Percentiles rank a stretch among this genome's conserved stretches.
Conservation (phyloP, 2,329 filamentous ascomycete species). For the Fusarium tjaetaba region DNA sequence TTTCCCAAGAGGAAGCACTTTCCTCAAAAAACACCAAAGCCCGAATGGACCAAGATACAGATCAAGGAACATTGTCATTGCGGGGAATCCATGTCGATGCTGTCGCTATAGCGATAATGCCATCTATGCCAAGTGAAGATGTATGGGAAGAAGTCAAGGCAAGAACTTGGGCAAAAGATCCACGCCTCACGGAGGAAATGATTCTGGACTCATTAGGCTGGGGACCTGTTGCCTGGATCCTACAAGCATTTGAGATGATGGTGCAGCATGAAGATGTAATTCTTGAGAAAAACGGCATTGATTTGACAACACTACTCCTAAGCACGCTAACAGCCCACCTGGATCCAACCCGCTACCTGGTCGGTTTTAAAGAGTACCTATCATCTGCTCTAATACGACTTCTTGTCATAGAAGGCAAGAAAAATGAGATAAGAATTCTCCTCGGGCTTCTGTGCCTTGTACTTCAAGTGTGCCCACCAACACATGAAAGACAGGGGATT, state of each 20-base stretch:
- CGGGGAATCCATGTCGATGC: not conserved
- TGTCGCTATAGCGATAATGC: too few relatives aligned
- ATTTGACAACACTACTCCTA: not conserved
- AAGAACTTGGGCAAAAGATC: fast-evolving
- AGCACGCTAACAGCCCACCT: fast-evolving
- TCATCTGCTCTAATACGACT: not conserved
- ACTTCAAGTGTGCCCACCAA: fast-evolving
- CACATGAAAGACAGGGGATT: fast-evolving
- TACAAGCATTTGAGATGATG: not conserved
- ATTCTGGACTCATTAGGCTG: fast-evolving
- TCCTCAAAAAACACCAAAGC: not conserved
- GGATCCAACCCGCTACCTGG: not conserved
- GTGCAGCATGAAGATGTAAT: not conserved
- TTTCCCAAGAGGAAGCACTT: fast-evolving
- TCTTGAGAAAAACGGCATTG: not conserved
- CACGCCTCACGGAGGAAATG: not conserved
- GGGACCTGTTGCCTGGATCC: fast-evolving
- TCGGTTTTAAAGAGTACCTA: not conserved
- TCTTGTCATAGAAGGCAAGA: fast-evolving
- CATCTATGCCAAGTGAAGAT: not conserved
- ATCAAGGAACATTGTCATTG: not conserved
- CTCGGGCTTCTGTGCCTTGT: fast-evolving
- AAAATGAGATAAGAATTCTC: not conserved
- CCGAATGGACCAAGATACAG: not conserved
- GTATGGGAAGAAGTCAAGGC: not conserved